phyloP scores from a whole-genome alignment of 2,329 filamentous ascomycete species.

The Xylariales sp. region DNA sequence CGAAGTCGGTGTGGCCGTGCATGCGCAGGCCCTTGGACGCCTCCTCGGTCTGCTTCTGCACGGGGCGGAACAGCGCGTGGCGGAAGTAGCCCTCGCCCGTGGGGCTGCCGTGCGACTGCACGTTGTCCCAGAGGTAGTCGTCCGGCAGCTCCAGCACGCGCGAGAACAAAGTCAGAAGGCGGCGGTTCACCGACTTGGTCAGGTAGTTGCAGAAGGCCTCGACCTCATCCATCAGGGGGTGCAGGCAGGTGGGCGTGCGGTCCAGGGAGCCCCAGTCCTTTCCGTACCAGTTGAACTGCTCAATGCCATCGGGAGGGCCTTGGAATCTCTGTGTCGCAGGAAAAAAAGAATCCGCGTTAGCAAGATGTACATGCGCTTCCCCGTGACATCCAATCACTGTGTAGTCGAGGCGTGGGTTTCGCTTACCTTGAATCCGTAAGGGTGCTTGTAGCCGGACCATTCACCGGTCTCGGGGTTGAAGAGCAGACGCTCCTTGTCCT shows the following conservation, averaged over 20 bases:
- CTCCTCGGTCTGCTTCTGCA: not conserved
- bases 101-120: slow-evolving; percentile 3
- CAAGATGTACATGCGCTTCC: too few relatives aligned
- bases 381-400: too few relatives aligned
- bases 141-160: slow-evolving; percentile 2
- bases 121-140: slow-evolving; percentile 3
- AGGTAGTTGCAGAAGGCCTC: slow-evolving; percentile 4
- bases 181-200: slow-evolving; percentile 2
- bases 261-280: not conserved
- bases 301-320: slow-evolving; percentile 2
- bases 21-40: slow-evolving; percentile 1
- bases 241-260: not conserved
- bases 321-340: slow-evolving; percentile 1
- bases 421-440: slow-evolving; percentile 3
- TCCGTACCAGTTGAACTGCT: slow-evolving; percentile 5
- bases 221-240: slow-evolving; percentile 3
- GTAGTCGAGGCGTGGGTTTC: too few relatives aligned
- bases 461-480: slow-evolving; percentile 1
- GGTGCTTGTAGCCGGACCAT: slow-evolving; percentile 2
- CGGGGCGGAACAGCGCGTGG: slow-evolving; percentile 1
- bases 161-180: slow-evolving; percentile 2
- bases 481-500: slow-evolving; percentile 2
- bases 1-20: slow-evolving; percentile 3
- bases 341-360: too few relatives aligned
- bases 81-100: slow-evolving; percentile 5